These are phyloP conservation scores for Coccomyxa sp. DNA, from an alignment of 139 green algal species.

Conservation along the genomic window DNA sequence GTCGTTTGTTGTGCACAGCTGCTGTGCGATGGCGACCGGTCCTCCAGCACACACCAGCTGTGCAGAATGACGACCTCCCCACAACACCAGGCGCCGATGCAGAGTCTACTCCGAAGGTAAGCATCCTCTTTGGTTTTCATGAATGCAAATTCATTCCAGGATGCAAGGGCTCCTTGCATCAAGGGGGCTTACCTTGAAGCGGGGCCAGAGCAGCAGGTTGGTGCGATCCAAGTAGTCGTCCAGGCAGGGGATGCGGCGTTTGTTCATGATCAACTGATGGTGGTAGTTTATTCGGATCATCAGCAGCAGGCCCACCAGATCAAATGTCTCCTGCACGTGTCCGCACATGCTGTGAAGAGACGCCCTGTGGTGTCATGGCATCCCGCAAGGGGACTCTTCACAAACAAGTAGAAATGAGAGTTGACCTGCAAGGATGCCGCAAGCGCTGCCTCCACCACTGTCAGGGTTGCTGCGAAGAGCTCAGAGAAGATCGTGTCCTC, in stretches of 20 bases:
- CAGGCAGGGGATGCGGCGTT: conserved; percentile 72
- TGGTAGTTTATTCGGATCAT: conserved; percentile 92
- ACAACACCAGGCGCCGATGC: too few species aligned
- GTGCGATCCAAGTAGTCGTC: conserved; percentile 92
- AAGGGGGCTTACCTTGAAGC: conserved; percentile 71
- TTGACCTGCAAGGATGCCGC: conserved; percentile 43
- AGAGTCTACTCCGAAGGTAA: too few species aligned
- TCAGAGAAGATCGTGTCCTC: conserved; percentile 76
- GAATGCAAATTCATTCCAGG: too few species aligned
- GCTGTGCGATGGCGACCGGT: too few species aligned
- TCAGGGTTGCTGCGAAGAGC: conserved; percentile 62
- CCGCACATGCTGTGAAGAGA: neutral
- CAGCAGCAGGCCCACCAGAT: conserved; percentile 85
- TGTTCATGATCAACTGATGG: conserved; percentile 75
- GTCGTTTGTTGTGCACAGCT: too few species aligned
- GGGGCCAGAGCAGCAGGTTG: conserved; percentile 88
- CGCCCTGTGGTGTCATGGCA: neutral
- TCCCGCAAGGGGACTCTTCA: neutral
- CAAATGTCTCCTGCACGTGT: conserved; percentile 29
- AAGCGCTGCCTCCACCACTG: conserved; percentile 73
- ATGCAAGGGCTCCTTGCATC: too few species aligned
- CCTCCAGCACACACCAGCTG: too few species aligned
- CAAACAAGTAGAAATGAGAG: too few species aligned
- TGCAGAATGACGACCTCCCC: too few species aligned
- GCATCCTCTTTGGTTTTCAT: too few species aligned